Evolutionary conservation across 1,284 basidiomycete species (phyloP).

Genomic region (Trichosporon faecale): DNA sequence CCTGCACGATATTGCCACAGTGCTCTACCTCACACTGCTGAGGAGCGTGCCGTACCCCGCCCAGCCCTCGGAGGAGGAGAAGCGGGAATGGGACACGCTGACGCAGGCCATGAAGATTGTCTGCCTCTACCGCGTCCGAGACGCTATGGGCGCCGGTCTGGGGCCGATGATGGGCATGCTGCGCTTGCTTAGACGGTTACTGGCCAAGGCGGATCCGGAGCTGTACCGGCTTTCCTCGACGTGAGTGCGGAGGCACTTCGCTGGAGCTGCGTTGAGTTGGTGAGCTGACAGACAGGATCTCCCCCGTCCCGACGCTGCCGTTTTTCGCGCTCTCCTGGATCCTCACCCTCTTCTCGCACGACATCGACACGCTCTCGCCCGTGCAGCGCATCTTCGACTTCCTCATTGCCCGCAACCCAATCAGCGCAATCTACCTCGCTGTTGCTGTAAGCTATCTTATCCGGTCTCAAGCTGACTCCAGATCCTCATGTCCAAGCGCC

Average conservation of each 20-base stretch:
- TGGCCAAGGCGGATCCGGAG: slow-evolving; percentile 67
- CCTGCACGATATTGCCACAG: slow-evolving; percentile 87
- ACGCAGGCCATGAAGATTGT: slow-evolving; percentile 59
- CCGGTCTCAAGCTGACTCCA: slow-evolving; percentile 19
- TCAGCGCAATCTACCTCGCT: slow-evolving; percentile 73
- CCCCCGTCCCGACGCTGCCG: slow-evolving; percentile 41
- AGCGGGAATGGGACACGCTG: slow-evolving; percentile 58
- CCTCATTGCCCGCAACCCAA: slow-evolving; percentile 74
- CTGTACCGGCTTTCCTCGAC: slow-evolving; percentile 58
- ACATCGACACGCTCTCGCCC: slow-evolving; percentile 74
- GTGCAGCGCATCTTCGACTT: slow-evolving; percentile 88
- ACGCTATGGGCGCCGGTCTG: slow-evolving; percentile 80
- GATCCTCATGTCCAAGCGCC: slow-evolving; percentile 51
- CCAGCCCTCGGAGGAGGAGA: slow-evolving; percentile 27
- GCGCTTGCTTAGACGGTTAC: slow-evolving; percentile 65
- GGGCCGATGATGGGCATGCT: slow-evolving; percentile 81
- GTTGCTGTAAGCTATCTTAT: slow-evolving; percentile 61
- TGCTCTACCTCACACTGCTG: slow-evolving; percentile 72
- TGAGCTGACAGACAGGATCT: slow-evolving; percentile 31
- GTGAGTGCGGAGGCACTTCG: slow-evolving; percentile 52
- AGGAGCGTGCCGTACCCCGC: background rate
- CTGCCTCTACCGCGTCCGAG: slow-evolving; percentile 75
- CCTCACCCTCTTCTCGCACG: slow-evolving; percentile 85
- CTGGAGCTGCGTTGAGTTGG: too few species aligned
- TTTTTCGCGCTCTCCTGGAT: slow-evolving; percentile 82